phyloP scores from a whole-genome alignment of 2,329 filamentous ascomycete genomes.

The Passalora sequoiae region DNA sequence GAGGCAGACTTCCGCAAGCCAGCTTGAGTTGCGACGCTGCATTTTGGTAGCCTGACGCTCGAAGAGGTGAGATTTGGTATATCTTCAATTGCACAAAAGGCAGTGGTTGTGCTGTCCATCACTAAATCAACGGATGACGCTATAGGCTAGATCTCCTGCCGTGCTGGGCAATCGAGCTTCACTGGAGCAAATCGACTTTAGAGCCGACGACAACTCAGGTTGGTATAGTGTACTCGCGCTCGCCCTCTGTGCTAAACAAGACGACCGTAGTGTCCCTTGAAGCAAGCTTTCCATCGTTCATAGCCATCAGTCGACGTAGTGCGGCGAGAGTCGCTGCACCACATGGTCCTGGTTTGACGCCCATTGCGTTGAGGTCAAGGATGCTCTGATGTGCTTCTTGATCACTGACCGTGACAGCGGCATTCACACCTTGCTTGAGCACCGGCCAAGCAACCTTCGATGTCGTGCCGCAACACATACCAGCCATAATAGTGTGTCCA shows the following conservation, averaged over 20 bases:
- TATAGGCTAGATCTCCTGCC: too few species aligned
- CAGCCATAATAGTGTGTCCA: conserved; percentile 64
- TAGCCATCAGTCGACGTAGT: conserved; percentile 46
- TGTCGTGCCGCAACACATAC: conserved; percentile 67
- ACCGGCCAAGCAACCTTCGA: conserved; percentile 61
- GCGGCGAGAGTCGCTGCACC: conserved; percentile 57
- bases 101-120: too few species aligned
- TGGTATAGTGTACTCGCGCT: conserved; percentile 57
- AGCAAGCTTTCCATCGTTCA: conserved; percentile 27
- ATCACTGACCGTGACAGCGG: conserved; percentile 57
- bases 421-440: conserved; percentile 55
- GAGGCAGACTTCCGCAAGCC: too few species aligned
- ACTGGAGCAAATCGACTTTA: too few species aligned
- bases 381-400: conserved; percentile 57
- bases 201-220: too few species aligned
- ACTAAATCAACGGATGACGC: too few species aligned
- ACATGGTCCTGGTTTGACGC: conserved; percentile 56
- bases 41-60: too few species aligned
- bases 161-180: too few species aligned
- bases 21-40: too few species aligned
- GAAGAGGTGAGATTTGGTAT: too few species aligned
- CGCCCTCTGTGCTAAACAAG: conserved; percentile 62
- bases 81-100: too few species aligned
- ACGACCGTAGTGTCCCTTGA: conserved; percentile 54
- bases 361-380: conserved; percentile 46